phyloP scores from a whole-genome alignment of 2,329 filamentous ascomycete species.

The Septoria petroselini region DNA sequence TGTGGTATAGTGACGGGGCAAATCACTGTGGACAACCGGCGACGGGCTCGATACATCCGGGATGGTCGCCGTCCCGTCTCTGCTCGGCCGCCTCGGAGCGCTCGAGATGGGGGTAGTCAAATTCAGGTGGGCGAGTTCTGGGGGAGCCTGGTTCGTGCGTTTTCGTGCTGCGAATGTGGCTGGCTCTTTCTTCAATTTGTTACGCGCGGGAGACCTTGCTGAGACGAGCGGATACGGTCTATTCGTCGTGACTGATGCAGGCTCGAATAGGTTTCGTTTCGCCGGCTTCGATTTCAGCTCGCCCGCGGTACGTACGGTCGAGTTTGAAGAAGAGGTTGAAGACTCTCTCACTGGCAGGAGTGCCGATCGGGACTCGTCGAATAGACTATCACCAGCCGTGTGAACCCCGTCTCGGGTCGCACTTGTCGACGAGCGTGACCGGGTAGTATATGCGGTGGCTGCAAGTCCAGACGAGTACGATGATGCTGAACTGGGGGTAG shows the following conservation, averaged over 20 bases:
- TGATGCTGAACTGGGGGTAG: conserved; percentile 73
- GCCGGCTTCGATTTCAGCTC: background rate
- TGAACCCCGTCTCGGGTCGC: conserved; percentile 58
- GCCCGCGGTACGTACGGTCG: conserved; percentile 37
- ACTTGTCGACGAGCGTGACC: conserved; percentile 52
- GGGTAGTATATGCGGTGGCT: conserved; percentile 40
- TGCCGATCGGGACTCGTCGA: conserved; percentile 50
- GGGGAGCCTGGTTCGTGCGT: conserved; percentile 29
- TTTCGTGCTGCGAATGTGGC: conserved; percentile 6
- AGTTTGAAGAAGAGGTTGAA: conserved; percentile 62
- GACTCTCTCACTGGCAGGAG: conserved; percentile 67
- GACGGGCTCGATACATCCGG: conserved; percentile 47
- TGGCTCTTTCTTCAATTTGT: conserved; percentile 17
- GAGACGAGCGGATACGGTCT: background rate
- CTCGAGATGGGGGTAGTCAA: conserved; percentile 57
- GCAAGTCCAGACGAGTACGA: conserved; percentile 66
- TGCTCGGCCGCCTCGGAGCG: conserved; percentile 43
- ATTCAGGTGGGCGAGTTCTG: conserved; percentile 52
- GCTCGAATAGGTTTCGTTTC: background rate
- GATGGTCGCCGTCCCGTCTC: conserved; percentile 48
- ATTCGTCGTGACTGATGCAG: background rate
- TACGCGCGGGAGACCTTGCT: conserved; percentile 12
- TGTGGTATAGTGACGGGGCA: conserved; percentile 47
- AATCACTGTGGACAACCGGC: conserved; percentile 57
- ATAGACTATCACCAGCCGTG: conserved; percentile 55